Conservation (phyloP, 768 basidiomycete genomes). For the Pisolithus albus region DNA sequence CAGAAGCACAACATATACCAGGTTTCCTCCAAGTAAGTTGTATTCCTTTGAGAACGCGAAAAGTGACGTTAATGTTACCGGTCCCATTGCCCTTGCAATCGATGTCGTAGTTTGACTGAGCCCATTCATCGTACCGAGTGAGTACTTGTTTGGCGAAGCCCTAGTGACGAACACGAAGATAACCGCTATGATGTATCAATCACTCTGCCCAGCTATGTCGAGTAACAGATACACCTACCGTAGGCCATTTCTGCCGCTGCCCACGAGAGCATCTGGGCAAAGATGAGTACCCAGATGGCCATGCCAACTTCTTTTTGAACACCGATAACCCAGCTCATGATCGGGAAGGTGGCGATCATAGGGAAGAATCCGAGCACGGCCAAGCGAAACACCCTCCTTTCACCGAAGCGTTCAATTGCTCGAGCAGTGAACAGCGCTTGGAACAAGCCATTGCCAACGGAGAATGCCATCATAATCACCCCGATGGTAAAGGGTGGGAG, state of each 20-base stretch:
- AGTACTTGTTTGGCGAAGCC: conserved; percentile 44
- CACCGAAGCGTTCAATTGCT: conserved; percentile 23
- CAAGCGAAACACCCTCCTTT: too few species aligned
- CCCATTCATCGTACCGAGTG: conserved; percentile 54
- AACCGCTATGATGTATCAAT: conserved; percentile 31
- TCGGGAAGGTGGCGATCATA: conserved; percentile 37
- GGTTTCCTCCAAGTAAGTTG: neutral
- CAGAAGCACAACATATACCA: conserved; percentile 40
- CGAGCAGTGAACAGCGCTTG: conserved; percentile 37
- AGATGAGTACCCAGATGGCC: conserved; percentile 33
- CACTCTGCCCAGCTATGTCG: neutral
- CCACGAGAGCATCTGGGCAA: conserved; percentile 17
- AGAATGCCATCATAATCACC: conserved; percentile 28
- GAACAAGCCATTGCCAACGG: conserved; percentile 32
- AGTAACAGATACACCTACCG: conserved; percentile 23
- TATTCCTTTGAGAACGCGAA: too few species aligned
- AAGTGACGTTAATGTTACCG: too few species aligned
- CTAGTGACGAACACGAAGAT: conserved; percentile 48
- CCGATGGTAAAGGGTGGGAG: conserved; percentile 38
- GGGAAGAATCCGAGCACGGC: conserved; percentile 33
- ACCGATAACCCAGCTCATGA: conserved; percentile 36
- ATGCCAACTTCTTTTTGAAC: conserved; percentile 24
- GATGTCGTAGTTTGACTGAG: conserved; percentile 44
- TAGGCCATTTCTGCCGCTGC: conserved; percentile 37
- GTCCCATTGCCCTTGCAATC: conserved; percentile 35